phyloP scores from a whole-genome alignment of 768 basidiomycete genomes.

The Hypsizygus marmoreus region DNA sequence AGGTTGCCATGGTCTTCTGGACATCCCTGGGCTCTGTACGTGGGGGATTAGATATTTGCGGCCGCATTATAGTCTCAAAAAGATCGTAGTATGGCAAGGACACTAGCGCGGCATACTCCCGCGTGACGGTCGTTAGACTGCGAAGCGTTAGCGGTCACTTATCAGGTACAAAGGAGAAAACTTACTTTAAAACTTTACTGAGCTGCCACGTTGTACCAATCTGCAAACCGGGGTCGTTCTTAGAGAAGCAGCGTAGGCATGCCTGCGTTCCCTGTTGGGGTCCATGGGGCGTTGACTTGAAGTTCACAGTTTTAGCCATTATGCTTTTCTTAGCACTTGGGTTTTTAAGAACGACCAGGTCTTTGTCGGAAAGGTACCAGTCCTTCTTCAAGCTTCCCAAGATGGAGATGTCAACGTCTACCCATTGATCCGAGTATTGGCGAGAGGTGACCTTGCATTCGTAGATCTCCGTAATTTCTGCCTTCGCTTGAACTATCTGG shows the following conservation, averaged over 20 bases:
- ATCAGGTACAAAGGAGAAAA: neutral
- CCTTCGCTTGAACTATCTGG: slow-evolving; percentile 78
- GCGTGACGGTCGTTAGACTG: slow-evolving; percentile 87
- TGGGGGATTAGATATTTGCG: slow-evolving; percentile 53
- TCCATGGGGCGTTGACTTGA: slow-evolving; percentile 37
- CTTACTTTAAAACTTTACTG: slow-evolving; percentile 82
- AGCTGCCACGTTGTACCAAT: slow-evolving; percentile 72
- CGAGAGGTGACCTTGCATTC: slow-evolving; percentile 68
- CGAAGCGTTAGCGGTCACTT: slow-evolving; percentile 4
- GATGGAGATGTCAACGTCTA: slow-evolving; percentile 75
- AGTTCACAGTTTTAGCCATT: slow-evolving; percentile 65
- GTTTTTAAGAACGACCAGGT: slow-evolving; percentile 79
- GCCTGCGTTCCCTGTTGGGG: slow-evolving; percentile 58
- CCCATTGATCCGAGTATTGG: slow-evolving; percentile 76
- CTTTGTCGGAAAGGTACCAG: slow-evolving; percentile 79
- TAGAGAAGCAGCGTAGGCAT: slow-evolving; percentile 57
- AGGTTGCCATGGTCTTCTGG: slow-evolving; percentile 63
- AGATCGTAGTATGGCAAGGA: slow-evolving; percentile 84
- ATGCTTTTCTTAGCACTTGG: slow-evolving; percentile 52
- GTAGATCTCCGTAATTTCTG: slow-evolving; percentile 55
- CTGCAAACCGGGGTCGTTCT: slow-evolving; percentile 60
- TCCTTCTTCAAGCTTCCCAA: slow-evolving; percentile 60
- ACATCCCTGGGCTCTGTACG: slow-evolving; percentile 54
- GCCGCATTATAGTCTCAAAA: slow-evolving; percentile 66
- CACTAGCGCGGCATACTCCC: slow-evolving; percentile 88